Evolutionary conservation across 2,329 filamentous ascomycete genomes (phyloP), one percentile per base, ranked within the genome.

Genomic region (Colletotrichum viniferum): DNA sequence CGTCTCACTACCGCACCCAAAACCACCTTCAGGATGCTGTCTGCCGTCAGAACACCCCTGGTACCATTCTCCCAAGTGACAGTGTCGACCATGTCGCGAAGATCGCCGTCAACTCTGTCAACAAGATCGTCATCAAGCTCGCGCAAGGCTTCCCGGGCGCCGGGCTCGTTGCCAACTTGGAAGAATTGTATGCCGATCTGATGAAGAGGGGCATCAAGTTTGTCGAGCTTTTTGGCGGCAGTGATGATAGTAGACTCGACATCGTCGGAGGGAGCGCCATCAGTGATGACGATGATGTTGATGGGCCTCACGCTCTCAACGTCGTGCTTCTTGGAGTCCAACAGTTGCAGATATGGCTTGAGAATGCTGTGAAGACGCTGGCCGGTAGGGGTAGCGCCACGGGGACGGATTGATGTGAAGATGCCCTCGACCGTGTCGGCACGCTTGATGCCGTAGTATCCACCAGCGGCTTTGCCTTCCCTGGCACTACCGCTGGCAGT

Each of bases 171-270:
- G 72, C 97, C 96, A 60, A 98, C 94, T 85, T 98, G 96, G 87
- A 98, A 98, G 87, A 98, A 98, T 83, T 98, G 96, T 72, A 98
- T 92, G 38, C 96, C 96, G 10, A 98, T 88, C 86, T 98, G 97
- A 88, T 94, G 94, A 1, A 92, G 89, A 5, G 93, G 92, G 0
- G 95, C 95, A 10, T 92, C 89, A 9, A 94, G 83, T 67, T 84
- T 84, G 80, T 97, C 94, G 36, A 98, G 90, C 80, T 91, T 92
- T 83, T 89, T 89, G 1, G 96, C 96, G 1, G 91, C 88, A 5
- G 85, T 83, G 55, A 95, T 86, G 63, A 98, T 92, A 30, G 92
- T 88, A 9, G 87, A 88, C 82, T 96, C 94, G 0, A 94, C 92
- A 78, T 98, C 95, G 82, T 98, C 96, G 2, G 89, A 92, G 2